Conservation (phyloP, 2,329 filamentous ascomycete genomes). For the Alternaria sp. region DNA sequence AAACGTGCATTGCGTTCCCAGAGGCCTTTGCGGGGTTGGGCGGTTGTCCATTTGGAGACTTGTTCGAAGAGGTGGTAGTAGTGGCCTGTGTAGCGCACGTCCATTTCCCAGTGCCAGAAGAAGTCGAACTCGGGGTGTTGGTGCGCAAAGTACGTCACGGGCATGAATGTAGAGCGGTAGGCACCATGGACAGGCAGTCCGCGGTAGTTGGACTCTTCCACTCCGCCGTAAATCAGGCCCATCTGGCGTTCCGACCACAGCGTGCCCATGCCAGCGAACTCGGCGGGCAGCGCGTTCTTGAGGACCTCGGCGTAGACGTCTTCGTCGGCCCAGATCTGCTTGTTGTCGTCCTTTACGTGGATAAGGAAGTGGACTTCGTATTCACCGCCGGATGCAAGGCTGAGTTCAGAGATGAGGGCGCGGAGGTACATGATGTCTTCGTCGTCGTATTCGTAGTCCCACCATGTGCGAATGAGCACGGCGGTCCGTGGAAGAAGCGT, state of each 20-base stretch:
- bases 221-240: constrained; percentile 62
- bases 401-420: constrained; percentile 80
- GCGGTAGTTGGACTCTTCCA: constrained; percentile 60
- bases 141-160: constrained; percentile 91
- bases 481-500: constrained; percentile 69
- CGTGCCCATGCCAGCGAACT: constrained; percentile 62
- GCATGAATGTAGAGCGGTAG: constrained; percentile 84
- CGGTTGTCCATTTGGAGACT: constrained; percentile 70
- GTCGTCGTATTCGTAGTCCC: constrained; percentile 77
- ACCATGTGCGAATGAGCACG: constrained; percentile 83
- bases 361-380: constrained; percentile 85
- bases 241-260: constrained; percentile 63
- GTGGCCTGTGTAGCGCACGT: constrained; percentile 87
- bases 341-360: constrained; percentile 80
- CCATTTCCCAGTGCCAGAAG: constrained; percentile 97
- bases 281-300: constrained; percentile 55
- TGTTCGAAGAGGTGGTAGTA: constrained; percentile 81
- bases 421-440: constrained; percentile 85
- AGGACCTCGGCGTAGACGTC: constrained; percentile 74
- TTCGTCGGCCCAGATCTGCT: constrained; percentile 83
- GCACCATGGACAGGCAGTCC: constrained; percentile 73
- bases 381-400: constrained; percentile 79
- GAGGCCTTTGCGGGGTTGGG: constrained; percentile 73
- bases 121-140: constrained; percentile 88
- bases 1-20: constrained; percentile 82